Conservation (phyloP, 495 filamentous ascomycete genomes). For the Lasiosphaeriaceae sp. region DNA sequence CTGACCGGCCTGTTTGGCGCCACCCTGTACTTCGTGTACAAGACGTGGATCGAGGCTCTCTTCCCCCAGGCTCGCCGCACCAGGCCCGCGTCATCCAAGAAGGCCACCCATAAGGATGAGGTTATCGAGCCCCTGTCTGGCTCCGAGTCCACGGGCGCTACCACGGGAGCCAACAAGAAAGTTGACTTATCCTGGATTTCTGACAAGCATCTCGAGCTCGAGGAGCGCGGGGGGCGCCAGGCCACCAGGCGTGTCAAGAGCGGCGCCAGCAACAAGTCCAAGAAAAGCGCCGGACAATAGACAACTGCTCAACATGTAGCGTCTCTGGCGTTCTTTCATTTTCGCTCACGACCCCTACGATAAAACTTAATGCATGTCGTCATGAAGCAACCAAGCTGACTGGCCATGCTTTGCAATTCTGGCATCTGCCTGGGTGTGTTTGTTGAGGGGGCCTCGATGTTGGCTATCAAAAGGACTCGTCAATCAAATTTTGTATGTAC, state of each 20-base stretch:
- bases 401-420: no score
- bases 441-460: no score
- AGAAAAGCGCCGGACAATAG: constrained; percentile 24
- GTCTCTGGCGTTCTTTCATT: no score
- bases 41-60: constrained; percentile 92
- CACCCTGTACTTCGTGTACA: constrained; percentile 93
- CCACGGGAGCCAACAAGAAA: constrained; percentile 57
- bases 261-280: constrained; percentile 56
- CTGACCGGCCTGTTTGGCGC: constrained; percentile 72
- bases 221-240: constrained; percentile 44
- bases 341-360: no score
- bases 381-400: no score
- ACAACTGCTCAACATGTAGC: no score
- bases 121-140: constrained; percentile 59
- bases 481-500: no score
- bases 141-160: constrained; percentile 67
- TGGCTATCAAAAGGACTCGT: no score
- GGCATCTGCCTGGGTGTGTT: no score
- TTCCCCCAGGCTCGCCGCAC: constrained; percentile 83
- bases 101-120: constrained; percentile 53
- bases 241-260: constrained; percentile 76
- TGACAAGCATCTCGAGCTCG: constrained; percentile 71
- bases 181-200: constrained; percentile 99
- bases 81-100: constrained; percentile 52
- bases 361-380: no score